Conservation (phyloP, 768 basidiomycete genomes). For the Lactifluus pinguis region DNA sequence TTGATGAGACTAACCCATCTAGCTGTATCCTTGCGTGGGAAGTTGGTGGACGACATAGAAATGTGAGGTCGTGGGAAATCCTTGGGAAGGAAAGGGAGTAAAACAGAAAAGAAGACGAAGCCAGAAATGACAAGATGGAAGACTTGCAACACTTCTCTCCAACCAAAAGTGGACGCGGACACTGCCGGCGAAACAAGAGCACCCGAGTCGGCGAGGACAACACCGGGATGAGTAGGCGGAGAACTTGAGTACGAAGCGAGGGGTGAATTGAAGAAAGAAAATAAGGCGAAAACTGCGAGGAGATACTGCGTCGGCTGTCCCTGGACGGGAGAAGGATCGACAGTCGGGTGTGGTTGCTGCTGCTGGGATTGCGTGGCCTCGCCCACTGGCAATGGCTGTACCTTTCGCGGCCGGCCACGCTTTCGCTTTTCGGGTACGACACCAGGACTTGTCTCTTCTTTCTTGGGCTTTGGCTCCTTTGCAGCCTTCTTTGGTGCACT, state of each 20-base stretch:
- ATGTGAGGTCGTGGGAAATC: not conserved
- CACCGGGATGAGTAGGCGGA: constrained; percentile 48
- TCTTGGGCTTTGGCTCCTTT: constrained; percentile 37
- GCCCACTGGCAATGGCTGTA: constrained; percentile 37
- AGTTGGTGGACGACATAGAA: not conserved
- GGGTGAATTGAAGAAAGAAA: constrained; percentile 79
- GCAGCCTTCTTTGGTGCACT: constrained; percentile 28
- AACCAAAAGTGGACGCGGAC: constrained; percentile 30
- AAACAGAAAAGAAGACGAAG: constrained; percentile 49
- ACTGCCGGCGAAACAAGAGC: constrained; percentile 20
- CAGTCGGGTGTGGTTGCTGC: constrained; percentile 17
- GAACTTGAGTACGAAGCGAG: constrained; percentile 35
- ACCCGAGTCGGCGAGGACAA: constrained; percentile 38
- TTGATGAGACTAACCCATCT: constrained; percentile 25
- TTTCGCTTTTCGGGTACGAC: constrained; percentile 68
- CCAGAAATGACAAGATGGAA: constrained; percentile 61
- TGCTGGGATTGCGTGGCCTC: constrained; percentile 12
- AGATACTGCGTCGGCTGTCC: constrained; percentile 47
- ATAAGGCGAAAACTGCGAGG: constrained; percentile 73
- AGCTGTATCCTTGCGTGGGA: constrained; percentile 13
- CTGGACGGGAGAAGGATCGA: constrained; percentile 16
- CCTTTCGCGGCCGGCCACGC: constrained; percentile 74
- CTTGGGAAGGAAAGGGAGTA: constrained; percentile 39
- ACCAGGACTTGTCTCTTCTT: constrained; percentile 24
- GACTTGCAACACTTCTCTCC: constrained; percentile 47